phyloP scores from a whole-genome alignment of 495 filamentous ascomycete species.

The Chaetomium cochliodes region DNA sequence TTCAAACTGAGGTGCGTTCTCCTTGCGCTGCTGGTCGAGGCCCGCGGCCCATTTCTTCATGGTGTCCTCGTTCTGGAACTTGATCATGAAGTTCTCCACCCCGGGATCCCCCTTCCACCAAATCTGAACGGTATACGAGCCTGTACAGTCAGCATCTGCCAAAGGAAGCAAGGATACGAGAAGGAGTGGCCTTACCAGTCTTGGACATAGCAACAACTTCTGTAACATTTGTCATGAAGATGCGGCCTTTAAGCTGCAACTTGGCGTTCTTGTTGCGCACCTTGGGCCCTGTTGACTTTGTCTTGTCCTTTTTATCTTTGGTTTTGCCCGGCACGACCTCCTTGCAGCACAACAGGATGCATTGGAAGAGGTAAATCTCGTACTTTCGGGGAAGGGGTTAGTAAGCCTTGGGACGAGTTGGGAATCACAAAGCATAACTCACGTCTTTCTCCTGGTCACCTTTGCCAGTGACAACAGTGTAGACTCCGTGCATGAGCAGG shows the following conservation, averaged over 20 bases:
- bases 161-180: background rate
- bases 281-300: conserved; percentile 50
- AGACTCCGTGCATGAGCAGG: conserved; percentile 85
- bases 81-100: conserved; percentile 94
- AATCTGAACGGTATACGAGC: conserved; percentile 91
- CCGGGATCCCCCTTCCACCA: conserved; percentile 98
- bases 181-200: conserved; percentile 59
- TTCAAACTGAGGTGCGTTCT: conserved; percentile 42
- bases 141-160: conserved; percentile 46
- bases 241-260: conserved; percentile 90
- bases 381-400: conserved; percentile 58
- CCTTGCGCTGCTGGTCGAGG: conserved; percentile 59
- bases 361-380: conserved; percentile 95
- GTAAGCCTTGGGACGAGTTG: background rate
- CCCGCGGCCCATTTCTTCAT: conserved; percentile 86
- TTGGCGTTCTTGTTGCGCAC: conserved; percentile 72
- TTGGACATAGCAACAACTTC: conserved; percentile 81
- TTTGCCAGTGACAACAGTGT: conserved; percentile 85
- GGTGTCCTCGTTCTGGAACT: conserved; percentile 81
- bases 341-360: conserved; percentile 96
- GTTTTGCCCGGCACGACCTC: conserved; percentile 85
- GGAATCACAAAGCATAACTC: conserved; percentile 34
- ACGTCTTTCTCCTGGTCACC: conserved; percentile 82
- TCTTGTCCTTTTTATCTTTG: conserved; percentile 66
- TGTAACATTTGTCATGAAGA: conserved; percentile 99